Conservation (phyloP, 2,329 filamentous ascomycete genomes). For the Epichloe sylvatica region DNA sequence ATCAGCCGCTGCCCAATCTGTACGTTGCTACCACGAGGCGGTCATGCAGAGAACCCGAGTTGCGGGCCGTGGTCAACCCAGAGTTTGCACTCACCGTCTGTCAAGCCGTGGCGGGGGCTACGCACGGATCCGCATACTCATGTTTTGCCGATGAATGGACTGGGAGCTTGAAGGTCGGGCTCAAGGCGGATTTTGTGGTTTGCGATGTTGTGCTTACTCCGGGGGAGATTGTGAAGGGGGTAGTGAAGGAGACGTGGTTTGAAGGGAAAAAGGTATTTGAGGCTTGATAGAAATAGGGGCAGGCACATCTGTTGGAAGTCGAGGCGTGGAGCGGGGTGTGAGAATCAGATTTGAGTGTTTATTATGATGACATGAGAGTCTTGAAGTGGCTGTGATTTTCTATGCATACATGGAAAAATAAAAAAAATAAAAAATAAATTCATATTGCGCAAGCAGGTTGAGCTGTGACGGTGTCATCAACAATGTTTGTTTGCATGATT, state of each 20-base stretch:
- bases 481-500: background rate
- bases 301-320: too few species aligned
- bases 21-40: slow-evolving; percentile 45
- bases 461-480: too few species aligned
- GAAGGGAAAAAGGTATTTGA: slow-evolving; percentile 28
- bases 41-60: slow-evolving; percentile 35
- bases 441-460: too few species aligned
- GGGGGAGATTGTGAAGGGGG: slow-evolving; percentile 29
- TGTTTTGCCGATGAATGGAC: slow-evolving; percentile 42
- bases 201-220: slow-evolving; percentile 36
- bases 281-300: background rate
- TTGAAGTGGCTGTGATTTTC: background rate
- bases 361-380: background rate
- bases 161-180: slow-evolving; percentile 37
- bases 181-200: slow-evolving; percentile 43
- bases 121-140: slow-evolving; percentile 41
- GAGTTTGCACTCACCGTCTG: slow-evolving; percentile 39
- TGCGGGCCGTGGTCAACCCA: slow-evolving; percentile 32
- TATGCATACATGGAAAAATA: too few species aligned
- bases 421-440: too few species aligned
- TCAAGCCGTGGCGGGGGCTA: slow-evolving; percentile 40
- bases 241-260: slow-evolving; percentile 40
- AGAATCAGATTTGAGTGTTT: background rate
- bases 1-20: slow-evolving; percentile 38
- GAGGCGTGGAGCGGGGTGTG: background rate